These are phyloP conservation scores for Rhizopus stolonifer DNA, from an alignment of 371 early-diverging fungal species.

Conservation along the genomic window DNA sequence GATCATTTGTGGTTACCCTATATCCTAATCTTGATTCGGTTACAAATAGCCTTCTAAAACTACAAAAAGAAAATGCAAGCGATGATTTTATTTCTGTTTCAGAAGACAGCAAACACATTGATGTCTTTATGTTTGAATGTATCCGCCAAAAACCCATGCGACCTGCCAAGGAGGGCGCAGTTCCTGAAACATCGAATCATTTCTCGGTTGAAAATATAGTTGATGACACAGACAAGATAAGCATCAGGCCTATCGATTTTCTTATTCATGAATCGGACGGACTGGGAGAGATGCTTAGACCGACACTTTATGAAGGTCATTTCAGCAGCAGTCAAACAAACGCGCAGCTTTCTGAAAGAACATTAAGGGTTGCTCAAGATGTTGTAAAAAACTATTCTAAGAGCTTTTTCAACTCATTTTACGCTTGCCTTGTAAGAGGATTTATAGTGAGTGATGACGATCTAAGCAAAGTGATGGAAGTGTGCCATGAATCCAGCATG, in stretches of 20 bases:
- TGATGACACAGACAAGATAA: conserved; percentile 14
- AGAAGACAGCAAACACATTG: not conserved
- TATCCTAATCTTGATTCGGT: conserved; percentile 58
- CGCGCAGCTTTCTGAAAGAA: conserved; percentile 30
- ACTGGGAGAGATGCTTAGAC: conserved; percentile 33
- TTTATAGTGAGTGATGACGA: conserved; percentile 54
- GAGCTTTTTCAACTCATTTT: conserved; percentile 66
- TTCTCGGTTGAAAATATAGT: conserved; percentile 5
- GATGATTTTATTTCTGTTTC: not conserved
- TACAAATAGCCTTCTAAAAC: conserved; percentile 34
- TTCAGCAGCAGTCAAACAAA: conserved; percentile 20
- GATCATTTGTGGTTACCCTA: conserved; percentile 65
- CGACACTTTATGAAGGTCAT: conserved; percentile 34
- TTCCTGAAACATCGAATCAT: not conserved
- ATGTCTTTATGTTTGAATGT: conserved; percentile 61
- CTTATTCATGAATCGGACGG: conserved; percentile 45
- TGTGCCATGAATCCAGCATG: conserved; percentile 61
- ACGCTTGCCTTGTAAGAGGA: conserved; percentile 61
- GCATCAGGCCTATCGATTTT: conserved; percentile 23
- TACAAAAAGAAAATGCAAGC: conserved; percentile 8
- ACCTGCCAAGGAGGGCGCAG: conserved; percentile 22
- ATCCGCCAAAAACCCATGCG: conserved; percentile 55
- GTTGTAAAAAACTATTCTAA: conserved; percentile 46
- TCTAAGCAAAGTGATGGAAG: conserved; percentile 53
- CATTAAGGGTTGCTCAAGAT: conserved; percentile 38